Conservation (phyloP, 2,329 filamentous ascomycete genomes). For the Colletotrichum neosansevieriae region DNA sequence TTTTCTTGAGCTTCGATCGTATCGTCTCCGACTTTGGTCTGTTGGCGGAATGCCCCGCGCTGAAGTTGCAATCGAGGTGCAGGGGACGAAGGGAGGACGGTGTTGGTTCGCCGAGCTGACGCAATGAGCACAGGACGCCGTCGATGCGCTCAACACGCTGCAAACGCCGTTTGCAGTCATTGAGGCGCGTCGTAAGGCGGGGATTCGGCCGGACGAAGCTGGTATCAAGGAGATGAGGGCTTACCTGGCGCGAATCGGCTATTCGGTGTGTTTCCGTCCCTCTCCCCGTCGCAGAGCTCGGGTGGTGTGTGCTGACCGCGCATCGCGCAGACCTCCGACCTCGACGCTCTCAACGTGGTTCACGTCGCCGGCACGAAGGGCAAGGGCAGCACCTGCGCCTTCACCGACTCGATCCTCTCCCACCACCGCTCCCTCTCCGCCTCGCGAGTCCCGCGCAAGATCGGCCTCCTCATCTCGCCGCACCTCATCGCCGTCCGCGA, state of each 20-base stretch:
- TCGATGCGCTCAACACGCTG: constrained; percentile 86
- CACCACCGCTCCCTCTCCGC: constrained; percentile 36
- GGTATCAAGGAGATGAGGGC: constrained; percentile 77
- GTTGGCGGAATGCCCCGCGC: background rate
- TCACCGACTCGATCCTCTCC: constrained; percentile 80
- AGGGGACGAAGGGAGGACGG: background rate
- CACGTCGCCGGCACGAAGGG: constrained; percentile 96
- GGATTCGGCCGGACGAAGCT: constrained; percentile 75
- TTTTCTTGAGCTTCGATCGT: too few species aligned
- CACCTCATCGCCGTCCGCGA: constrained; percentile 87
- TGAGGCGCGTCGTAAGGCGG: constrained; percentile 81
- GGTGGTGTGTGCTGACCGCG: background rate
- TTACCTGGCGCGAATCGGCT: constrained; percentile 67
- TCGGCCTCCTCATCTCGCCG: constrained; percentile 88
- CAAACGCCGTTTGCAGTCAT: constrained; percentile 89
- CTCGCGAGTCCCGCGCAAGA: constrained; percentile 48
- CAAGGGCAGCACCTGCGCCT: constrained; percentile 90
- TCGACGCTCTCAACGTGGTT: constrained; percentile 65
- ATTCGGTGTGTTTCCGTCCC: constrained; percentile 9
- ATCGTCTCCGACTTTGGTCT: constrained; percentile 23
- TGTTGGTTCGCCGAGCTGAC: background rate
- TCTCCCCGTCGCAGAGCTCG: too few species aligned
- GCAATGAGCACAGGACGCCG: constrained; percentile 77
- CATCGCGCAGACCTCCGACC: constrained; percentile 45
- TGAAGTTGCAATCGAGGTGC: background rate